Evolutionary conservation across 1,284 basidiomycete species (phyloP).

Genomic region (Filobasidium uniguttulatum): DNA sequence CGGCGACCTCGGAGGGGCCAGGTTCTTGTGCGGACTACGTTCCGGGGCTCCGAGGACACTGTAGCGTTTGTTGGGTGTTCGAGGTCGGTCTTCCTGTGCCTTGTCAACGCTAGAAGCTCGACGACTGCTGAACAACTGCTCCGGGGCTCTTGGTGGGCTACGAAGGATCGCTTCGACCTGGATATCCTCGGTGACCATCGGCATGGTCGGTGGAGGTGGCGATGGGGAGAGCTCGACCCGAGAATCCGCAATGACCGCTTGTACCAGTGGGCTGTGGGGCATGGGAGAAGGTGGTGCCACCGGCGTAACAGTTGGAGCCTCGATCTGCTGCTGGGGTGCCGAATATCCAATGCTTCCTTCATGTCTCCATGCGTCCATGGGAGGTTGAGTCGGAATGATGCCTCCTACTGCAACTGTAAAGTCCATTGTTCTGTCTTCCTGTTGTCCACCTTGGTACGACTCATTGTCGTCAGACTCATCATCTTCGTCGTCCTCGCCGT

Average conservation of each 20-base stretch:
- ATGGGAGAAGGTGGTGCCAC: no score
- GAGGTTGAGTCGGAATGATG: constrained; percentile 29
- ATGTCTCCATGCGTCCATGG: constrained; percentile 23
- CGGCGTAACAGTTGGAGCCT: constrained; percentile 13
- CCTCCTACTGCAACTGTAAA: constrained; percentile 37
- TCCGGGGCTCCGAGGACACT: not conserved
- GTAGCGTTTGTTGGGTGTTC: not conserved
- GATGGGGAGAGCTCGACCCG: no score
- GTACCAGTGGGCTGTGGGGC: no score
- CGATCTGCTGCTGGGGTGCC: no score
- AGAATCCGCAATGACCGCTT: no score
- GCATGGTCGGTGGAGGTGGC: no score
- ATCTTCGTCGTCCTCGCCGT: constrained; percentile 17
- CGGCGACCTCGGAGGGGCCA: not conserved
- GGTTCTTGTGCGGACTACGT: not conserved
- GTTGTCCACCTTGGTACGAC: constrained; percentile 11
- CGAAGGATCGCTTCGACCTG: no score
- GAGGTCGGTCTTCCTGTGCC: not conserved
- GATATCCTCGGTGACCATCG: no score
- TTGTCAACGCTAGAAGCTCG: not conserved
- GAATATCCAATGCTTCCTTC: constrained; percentile 34
- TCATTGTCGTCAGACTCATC: constrained; percentile 18
- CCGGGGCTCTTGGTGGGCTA: constrained; percentile 9
- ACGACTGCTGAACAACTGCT: no score
- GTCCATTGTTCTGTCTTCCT: constrained; percentile 38